Base-by-base conservation (phyloP, 805 yeast species). In the Kazachstania martiniae region DNA sequence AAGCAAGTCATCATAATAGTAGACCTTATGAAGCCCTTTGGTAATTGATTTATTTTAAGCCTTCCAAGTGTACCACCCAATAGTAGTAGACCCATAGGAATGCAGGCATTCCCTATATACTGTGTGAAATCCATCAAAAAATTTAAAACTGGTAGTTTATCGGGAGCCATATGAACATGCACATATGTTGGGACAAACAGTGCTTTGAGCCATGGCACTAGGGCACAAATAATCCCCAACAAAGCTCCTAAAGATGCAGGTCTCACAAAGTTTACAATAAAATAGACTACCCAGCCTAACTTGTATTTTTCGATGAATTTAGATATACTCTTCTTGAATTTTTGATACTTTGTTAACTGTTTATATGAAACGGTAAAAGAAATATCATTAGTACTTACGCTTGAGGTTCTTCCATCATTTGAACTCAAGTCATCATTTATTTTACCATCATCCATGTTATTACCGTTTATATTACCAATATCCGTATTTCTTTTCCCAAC, bases 41-140 rank as follows among this genome's bases (percentile, higher is more conserved):
- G 84, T 44, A 86, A 59, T 5, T 62, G 47, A 5, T 61, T 62
- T 14, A 86, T 55, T 39, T 72, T 61, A 32, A 89, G 65, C 29
- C 95, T 62, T 1, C 95, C 81, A 26, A 89, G 73, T 2, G 95
- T 85, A 12, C 89, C 94, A 2, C 97, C 97, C 18, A 89, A 56
- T 38, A 89, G 49, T 28, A 84, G 53, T 38, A 89, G 61, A 0
- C 96, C 97, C 36, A 84, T 56, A 1, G 96, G 97, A 21, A 89
- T 95, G 30, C 83, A 74, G 0, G 95, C 95, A 19, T 74, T 74
- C 0, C 95, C 95, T 8, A 89, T 62, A 50, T 89, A 89, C 3
- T 71, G 52, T 0, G 89, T 66, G 41, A 78, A 73, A 50, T 89
- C 95, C 74, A 89, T 81, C 4, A 87, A 33, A 41, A 87, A 87